A percentile compares a stretch with the other conserved stretches of the same genome.
Evolutionary conservation across 1,284 basidiomycete species (phyloP).

Genomic region (Ceratobasidium sp.): DNA sequence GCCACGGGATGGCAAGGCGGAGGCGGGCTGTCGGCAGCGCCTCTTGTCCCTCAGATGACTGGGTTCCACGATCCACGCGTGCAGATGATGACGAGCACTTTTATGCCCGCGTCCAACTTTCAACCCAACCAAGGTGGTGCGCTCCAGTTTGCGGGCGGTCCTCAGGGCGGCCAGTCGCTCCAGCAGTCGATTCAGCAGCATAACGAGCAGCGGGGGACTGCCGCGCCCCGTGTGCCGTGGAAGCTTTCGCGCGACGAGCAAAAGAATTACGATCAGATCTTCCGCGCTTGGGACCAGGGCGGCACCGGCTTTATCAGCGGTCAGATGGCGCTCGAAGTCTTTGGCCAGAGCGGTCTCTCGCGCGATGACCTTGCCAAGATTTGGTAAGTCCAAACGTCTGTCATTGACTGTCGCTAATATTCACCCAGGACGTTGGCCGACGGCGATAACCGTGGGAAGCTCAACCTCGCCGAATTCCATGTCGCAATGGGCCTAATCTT

Average conservation of each 20-base stretch:
- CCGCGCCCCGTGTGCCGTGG: conserved; percentile 86
- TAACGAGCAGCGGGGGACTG: conserved; percentile 74
- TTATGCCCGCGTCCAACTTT: conserved; percentile 80
- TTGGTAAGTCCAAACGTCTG: conserved; percentile 67
- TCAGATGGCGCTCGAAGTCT: conserved; percentile 87
- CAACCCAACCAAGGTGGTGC: conserved; percentile 57
- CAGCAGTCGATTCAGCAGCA: conserved; percentile 82
- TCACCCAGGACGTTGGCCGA: conserved; percentile 84
- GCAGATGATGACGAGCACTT: conserved; percentile 83
- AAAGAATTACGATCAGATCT: conserved; percentile 97
- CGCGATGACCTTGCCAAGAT: conserved; percentile 93
- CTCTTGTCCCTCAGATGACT: conserved; percentile 78
- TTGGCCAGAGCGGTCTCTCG: conserved; percentile 90
- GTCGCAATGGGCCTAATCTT: conserved; percentile 99
- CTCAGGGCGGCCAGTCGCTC: conserved; percentile 63
- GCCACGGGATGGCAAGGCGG: conserved; percentile 63
- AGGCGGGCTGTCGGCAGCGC: conserved; percentile 45
- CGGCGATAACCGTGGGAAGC: conserved; percentile 87
- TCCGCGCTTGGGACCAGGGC: conserved; percentile 91
- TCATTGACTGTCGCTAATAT: conserved; percentile 25
- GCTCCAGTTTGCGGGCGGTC: conserved; percentile 64
- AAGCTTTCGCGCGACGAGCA: conserved; percentile 88
- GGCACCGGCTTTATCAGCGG: conserved; percentile 89
- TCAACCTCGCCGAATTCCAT: conserved; percentile 96
- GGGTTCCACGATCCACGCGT: conserved; percentile 85